phyloP scores from a whole-genome alignment of 1,139 yeast species.

The Maudiozyma humilis region DNA sequence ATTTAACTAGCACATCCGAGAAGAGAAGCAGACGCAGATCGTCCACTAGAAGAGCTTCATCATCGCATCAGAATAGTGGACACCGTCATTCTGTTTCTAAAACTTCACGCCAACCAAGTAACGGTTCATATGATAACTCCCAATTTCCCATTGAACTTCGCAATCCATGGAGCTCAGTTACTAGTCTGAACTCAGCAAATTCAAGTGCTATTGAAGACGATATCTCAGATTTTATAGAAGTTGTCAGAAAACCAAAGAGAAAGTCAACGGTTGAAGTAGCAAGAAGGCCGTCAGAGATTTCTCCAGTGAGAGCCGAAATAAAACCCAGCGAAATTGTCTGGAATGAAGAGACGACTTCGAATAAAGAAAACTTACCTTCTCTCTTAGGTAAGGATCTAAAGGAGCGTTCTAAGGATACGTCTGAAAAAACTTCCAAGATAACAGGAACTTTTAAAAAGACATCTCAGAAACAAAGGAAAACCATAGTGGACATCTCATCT shows the following conservation, averaged over 20 bases:
- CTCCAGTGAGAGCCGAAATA: background rate
- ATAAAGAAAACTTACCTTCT: constrained; percentile 13
- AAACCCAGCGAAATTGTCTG: constrained; percentile 9
- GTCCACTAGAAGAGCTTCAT: constrained; percentile 8
- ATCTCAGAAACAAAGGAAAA: constrained; percentile 25
- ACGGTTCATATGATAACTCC: background rate
- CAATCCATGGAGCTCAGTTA: constrained; percentile 1
- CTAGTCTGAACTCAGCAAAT: constrained; percentile 1
- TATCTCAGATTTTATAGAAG: constrained; percentile 16
- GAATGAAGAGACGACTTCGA: constrained; percentile 6
- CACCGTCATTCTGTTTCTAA: background rate
- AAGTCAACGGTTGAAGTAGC: background rate
- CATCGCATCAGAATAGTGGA: constrained; percentile 5
- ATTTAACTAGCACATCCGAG: constrained; percentile 20
- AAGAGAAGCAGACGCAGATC: background rate
- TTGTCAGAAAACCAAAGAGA: constrained; percentile 13
- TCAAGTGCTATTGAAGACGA: constrained; percentile 13
- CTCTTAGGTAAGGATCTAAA: constrained; percentile 7
- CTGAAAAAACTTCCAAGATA: constrained; percentile 9
- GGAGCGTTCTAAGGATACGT: background rate
- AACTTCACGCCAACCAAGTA: background rate
- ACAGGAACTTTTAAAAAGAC: constrained; percentile 19
- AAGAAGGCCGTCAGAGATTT: background rate
- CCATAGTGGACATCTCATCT: constrained; percentile 5
- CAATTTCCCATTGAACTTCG: background rate